Base-by-base conservation (phyloP, 2,329 filamentous ascomycete genomes). In the Curvularia sp. region DNA sequence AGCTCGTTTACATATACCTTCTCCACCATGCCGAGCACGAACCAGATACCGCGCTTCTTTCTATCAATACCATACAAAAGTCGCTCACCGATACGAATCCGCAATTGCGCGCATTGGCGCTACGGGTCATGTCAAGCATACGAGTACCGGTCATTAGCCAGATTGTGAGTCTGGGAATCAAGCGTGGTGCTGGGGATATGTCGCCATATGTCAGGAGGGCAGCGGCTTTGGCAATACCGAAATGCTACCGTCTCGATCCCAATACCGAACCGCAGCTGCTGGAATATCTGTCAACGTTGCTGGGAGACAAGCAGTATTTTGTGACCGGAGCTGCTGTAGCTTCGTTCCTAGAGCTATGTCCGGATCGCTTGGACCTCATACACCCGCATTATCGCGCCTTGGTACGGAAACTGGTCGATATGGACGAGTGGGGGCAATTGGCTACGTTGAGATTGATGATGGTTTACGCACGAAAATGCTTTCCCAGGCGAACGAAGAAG, bases 41-140 rank as follows among this genome's bases (percentile, higher is more conserved):
- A 73, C 95, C 94, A 57, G 95, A 99, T 78, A 90, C 97, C 46
- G 93, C 95, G 20, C 85, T 99, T 38, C 85, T 99, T 44, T 97
- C 93, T 58, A 97, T 99, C 85, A 99, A 99, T 79, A 96, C 95
- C 6, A 98, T 99, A 69, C 95, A 99, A 75, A 98, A 97, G 79
- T 97, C 94, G 9, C 86, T 99, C 58, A 96, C 93, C 24, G 95
- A 99, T 78, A 84, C 89, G 57, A 97, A 93, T 75, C 92, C 95
- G 1, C 91, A 96, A 73, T 88, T 97, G 20, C 89, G 95, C 66
- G 92, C 94, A 22, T 89, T 99, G 71, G 95, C 95, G 0, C 84
- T 99, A 62, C 92, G 93, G 63, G 97, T 95, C 65, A 99, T 99
- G 94, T 96, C 93, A 0, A 93, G 92, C 12, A 98, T 99, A 63